Evolutionary conservation across 2,329 filamentous ascomycete species (phyloP).

Genomic region (Amauroascus verrucosus): DNA sequence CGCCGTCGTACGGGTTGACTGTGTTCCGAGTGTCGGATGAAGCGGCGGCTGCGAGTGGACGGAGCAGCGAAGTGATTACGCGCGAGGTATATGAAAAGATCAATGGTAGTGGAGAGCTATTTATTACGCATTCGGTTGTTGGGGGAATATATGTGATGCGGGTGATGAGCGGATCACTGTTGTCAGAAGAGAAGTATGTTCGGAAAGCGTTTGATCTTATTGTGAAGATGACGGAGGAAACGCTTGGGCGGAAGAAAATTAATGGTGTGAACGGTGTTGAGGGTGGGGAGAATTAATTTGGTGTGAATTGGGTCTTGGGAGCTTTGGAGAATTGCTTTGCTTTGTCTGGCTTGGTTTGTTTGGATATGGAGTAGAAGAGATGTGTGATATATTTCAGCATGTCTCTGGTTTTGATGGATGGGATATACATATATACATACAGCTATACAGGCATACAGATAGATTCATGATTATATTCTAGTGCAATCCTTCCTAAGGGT

Average conservation of each 20-base stretch:
- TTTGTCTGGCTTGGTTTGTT: no score
- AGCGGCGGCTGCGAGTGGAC: constrained; percentile 5
- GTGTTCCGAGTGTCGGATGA: constrained; percentile 57
- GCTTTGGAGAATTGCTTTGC: background rate
- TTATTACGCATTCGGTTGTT: constrained; percentile 67
- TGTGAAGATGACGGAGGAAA: constrained; percentile 51
- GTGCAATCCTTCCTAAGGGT: no score
- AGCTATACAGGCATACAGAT: no score
- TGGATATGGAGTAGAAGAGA: no score
- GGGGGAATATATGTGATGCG: constrained; percentile 67
- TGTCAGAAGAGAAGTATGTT: constrained; percentile 62
- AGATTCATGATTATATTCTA: no score
- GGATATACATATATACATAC: no score
- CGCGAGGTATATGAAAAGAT: constrained; percentile 65
- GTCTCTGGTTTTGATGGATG: no score
- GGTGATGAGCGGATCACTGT: constrained; percentile 62
- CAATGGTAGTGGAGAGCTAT: constrained; percentile 66
- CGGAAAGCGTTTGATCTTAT: constrained; percentile 64
- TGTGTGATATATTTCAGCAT: no score
- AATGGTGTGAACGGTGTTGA: constrained; percentile 6
- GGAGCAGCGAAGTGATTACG: constrained; percentile 45
- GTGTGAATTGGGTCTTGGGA: background rate
- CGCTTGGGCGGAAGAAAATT: constrained; percentile 22
- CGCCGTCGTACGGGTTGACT: constrained; percentile 66
- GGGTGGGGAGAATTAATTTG: background rate